A percentile compares a stretch with the other conserved stretches of the same genome.
Conservation (phyloP, 495 filamentous ascomycete genomes). For the Cercophora newfieldiana region DNA sequence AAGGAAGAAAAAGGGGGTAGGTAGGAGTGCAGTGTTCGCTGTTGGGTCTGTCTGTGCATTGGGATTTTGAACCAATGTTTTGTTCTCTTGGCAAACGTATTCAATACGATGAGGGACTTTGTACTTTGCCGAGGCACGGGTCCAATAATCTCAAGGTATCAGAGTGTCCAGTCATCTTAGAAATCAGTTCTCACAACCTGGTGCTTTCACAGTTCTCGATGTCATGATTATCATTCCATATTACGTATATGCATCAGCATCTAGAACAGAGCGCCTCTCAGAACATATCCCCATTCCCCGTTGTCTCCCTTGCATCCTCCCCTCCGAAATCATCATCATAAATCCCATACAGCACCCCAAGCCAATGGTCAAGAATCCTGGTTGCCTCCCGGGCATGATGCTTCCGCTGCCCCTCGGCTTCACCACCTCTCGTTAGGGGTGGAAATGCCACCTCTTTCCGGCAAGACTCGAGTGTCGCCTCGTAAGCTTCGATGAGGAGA, state of each 20-base stretch:
- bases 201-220: neutral
- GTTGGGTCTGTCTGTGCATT: no score
- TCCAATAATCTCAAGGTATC: no score
- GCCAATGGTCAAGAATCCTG: constrained; percentile 26
- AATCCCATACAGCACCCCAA: constrained; percentile 22
- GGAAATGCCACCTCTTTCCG: constrained; percentile 12
- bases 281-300: neutral
- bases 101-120: no score
- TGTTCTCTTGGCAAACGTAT: no score
- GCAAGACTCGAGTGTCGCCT: constrained; percentile 22
- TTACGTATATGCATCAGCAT: no score
- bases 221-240: neutral
- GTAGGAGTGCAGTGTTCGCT: no score
- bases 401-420: neutral
- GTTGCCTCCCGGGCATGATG: constrained; percentile 15
- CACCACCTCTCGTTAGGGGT: neutral
- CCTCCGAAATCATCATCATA: constrained; percentile 24
- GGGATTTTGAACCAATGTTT: no score
- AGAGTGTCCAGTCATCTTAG: no score
- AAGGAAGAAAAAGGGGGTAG: no score
- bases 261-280: no score
- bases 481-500: constrained; percentile 31
- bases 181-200: no score
- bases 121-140: no score
- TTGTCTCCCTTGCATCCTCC: neutral